Percentiles rank a stretch among this genome's conserved stretches.
phyloP scores from a whole-genome alignment of 106 monocot species.

The Apostasia shenzhenica region DNA sequence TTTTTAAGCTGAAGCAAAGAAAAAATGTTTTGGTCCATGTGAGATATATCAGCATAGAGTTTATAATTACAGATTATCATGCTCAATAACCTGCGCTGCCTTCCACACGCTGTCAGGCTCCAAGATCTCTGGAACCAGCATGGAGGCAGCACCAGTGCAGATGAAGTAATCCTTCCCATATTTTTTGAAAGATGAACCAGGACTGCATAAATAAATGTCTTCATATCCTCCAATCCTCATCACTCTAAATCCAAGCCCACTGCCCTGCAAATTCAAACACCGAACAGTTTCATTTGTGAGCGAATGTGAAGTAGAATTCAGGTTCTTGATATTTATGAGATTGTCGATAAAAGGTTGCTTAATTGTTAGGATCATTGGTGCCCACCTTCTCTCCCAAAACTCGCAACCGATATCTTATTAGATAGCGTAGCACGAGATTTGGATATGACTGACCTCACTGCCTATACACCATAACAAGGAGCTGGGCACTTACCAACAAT shows the following conservation, averaged over 20 bases:
- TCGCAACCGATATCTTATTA: too few relatives aligned
- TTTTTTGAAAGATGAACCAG: constrained; percentile 54
- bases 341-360: too few relatives aligned
- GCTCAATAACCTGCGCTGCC: constrained; percentile 91
- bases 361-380: too few relatives aligned
- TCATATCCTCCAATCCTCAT: constrained; percentile 94
- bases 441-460: too few relatives aligned
- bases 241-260: constrained; percentile 71
- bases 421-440: too few relatives aligned
- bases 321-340: too few relatives aligned
- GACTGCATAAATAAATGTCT: constrained; percentile 66
- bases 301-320: too few relatives aligned
- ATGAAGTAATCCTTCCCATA: constrained; percentile 71
- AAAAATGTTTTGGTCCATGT: background rate
- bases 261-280: constrained; percentile 37
- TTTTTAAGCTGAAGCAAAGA: too few relatives aligned
- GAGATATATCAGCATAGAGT: background rate
- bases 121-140: constrained; percentile 70
- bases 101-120: constrained; percentile 80
- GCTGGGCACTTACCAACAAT: too few relatives aligned
- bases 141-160: constrained; percentile 80
- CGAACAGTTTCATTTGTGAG: background rate
- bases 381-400: too few relatives aligned
- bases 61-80: constrained; percentile 71
- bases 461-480: too few relatives aligned